Evolutionary conservation across 1,284 basidiomycete genomes (phyloP), one percentile per base, ranked within the genome.

Genomic region (Ceratobasidium sp.): DNA sequence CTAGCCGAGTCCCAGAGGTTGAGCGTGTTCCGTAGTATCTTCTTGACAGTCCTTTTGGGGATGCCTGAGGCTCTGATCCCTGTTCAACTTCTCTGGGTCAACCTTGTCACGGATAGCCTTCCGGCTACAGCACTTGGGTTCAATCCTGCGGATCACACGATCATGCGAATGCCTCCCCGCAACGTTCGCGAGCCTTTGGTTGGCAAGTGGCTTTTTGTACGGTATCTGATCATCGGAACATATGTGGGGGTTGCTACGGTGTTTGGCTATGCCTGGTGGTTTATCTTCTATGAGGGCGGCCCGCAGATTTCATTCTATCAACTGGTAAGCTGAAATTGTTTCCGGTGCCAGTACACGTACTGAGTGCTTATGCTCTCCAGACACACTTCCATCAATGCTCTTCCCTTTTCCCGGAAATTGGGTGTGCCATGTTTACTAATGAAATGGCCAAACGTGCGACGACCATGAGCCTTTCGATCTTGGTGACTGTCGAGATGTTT

Each of bases 11-110:
- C 3, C 12, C 74, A 59, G 73, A 43, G 18, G 72, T 76, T 30
- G 77, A 72, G 30, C 75, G 73, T 23, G 52, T 39, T 45, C 71
- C 71, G 6, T 74, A 90, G 92, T 79, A 99, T 99, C 82, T 99
- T 99, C 86, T 82, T 98, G 76, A 98, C 97, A 2, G 97, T 98
- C 28, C 85, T 98, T 57, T 85, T 98, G 72, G 97, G 97, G 77
- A 97, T 99, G 96, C 97, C 97, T 21, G 97, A 99, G 81, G 97
- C 97, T 69, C 84, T 99, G 74, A 98, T 98, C 77, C 96, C 96
- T 30, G 96, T 98, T 14, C 97, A 99, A 85, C 85, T 99, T 53
- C 89, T 99, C 58, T 98, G 96, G 95, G 95, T 97, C 80, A 97
- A 97, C 82, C 84, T 97, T 73, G 93, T 97, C 75, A 97, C 95